A percentile compares a stretch with the other conserved stretches of the same genome.
These are phyloP conservation scores for Trapa incisa DNA, from an alignment of 345 rosid species.

Conservation along the genomic window DNA sequence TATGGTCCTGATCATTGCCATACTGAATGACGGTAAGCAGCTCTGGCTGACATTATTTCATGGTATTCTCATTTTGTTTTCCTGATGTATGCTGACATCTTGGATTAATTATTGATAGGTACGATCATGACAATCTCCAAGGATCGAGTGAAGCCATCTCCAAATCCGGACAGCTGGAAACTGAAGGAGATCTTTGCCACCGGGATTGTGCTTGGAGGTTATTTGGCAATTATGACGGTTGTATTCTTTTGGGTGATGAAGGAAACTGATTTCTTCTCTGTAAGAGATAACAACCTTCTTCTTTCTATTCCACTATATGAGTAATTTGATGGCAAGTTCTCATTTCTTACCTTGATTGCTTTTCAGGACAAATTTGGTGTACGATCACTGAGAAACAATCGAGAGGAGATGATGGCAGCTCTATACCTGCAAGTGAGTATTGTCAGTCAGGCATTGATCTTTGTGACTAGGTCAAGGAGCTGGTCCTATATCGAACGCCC, in stretches of 20 bases:
- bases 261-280: slow-evolving; percentile 23
- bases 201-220: slow-evolving; percentile 33
- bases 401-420: slow-evolving; percentile 31
- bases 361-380: slow-evolving; percentile 33
- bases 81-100: not conserved
- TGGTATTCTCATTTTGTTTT: not conserved
- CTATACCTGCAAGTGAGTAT: slow-evolving; percentile 44
- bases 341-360: not conserved
- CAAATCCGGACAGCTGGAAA: slow-evolving; percentile 36
- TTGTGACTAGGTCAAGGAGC: slow-evolving; percentile 39
- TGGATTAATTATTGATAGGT: slow-evolving; percentile 8
- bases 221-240: slow-evolving; percentile 31
- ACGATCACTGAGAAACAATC: slow-evolving; percentile 11
- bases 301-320: not conserved
- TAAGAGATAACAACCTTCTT: too few species aligned
- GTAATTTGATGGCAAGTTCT: not conserved
- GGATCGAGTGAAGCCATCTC: slow-evolving; percentile 42
- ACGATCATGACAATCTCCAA: slow-evolving; percentile 46
- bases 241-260: slow-evolving; percentile 32
- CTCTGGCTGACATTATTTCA: not conserved
- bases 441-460: slow-evolving; percentile 41
- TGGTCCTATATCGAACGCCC: slow-evolving; percentile 37
- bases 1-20: slow-evolving; percentile 40
- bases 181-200: slow-evolving; percentile 39
- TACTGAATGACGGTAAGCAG: slow-evolving; percentile 25